Evolutionary conservation across 306 rosid genomes (phyloP).

Genomic region (Myrica gale): DNA sequence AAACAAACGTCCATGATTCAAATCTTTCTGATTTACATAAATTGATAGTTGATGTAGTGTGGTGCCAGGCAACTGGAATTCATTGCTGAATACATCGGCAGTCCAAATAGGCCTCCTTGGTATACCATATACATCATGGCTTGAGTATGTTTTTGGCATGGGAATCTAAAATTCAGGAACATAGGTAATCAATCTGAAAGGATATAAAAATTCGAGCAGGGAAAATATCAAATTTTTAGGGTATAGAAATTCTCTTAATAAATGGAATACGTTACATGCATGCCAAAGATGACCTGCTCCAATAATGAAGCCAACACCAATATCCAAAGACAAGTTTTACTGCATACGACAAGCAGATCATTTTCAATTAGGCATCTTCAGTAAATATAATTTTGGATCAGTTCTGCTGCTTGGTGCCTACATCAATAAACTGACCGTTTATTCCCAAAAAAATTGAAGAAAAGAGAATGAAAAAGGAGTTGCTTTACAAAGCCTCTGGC

Average conservation of each 20-base stretch:
- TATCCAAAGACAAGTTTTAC: not conserved
- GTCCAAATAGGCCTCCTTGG: too few species aligned
- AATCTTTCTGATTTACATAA: too few species aligned
- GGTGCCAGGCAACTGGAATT: too few species aligned
- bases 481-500: conserved; percentile 6
- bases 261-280: conserved; percentile 12
- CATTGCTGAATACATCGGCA: too few species aligned
- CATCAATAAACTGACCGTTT: not conserved
- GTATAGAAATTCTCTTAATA: not conserved
- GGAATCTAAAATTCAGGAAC: too few species aligned
- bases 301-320: not conserved
- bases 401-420: not conserved
- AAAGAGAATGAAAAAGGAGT: not conserved
- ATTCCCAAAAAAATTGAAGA: not conserved
- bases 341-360: not conserved
- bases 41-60: too few species aligned
- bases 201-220: not conserved
- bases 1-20: too few species aligned
- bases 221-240: not conserved
- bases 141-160: too few species aligned
- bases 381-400: too few species aligned
- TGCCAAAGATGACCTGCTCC: not conserved
- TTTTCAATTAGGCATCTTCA: not conserved
- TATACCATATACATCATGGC: too few species aligned
- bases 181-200: not conserved